phyloP scores from a whole-genome alignment of 2,329 filamentous ascomycete species.

The Basipetospora chlamydospora region DNA sequence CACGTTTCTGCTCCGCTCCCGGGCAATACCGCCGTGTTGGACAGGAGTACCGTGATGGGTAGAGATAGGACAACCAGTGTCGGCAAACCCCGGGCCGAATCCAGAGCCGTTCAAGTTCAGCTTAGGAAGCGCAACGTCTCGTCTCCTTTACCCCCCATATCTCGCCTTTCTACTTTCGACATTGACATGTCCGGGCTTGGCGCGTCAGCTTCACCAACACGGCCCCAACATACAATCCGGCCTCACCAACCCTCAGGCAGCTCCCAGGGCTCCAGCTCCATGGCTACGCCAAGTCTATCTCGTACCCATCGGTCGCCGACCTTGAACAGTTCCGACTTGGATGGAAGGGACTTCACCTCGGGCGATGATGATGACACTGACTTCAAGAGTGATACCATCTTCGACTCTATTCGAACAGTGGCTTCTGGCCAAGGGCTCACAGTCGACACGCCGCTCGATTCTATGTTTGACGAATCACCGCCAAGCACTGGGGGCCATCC shows the following conservation, averaged over 20 bases:
- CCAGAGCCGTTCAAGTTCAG: conserved; percentile 7
- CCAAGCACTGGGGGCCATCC: conserved; percentile 38
- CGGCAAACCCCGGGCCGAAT: conserved; percentile 8
- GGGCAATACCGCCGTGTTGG: no score
- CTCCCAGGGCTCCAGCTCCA: conserved; percentile 23
- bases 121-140: conserved; percentile 29
- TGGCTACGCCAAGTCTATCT: conserved; percentile 21
- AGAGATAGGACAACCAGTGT: no score
- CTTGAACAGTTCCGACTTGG: conserved; percentile 55
- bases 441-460: conserved; percentile 58
- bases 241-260: conserved; percentile 27
- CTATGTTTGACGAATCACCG: conserved; percentile 69
- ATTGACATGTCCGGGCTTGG: conserved; percentile 34
- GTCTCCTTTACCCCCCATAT: conserved; percentile 41
- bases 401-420: conserved; percentile 60
- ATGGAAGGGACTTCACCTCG: conserved; percentile 48
- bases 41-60: no score
- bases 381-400: conserved; percentile 62
- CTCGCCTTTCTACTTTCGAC: conserved; percentile 39
- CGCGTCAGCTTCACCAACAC: conserved; percentile 6
- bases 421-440: conserved; percentile 52
- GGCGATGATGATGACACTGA: conserved; percentile 68
- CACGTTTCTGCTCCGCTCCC: conserved; percentile 37
- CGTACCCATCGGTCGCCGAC: conserved; percentile 34
- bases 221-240: conserved; percentile 19